Conservation (phyloP, 306 rosid species). For the Inga laurina region DNA sequence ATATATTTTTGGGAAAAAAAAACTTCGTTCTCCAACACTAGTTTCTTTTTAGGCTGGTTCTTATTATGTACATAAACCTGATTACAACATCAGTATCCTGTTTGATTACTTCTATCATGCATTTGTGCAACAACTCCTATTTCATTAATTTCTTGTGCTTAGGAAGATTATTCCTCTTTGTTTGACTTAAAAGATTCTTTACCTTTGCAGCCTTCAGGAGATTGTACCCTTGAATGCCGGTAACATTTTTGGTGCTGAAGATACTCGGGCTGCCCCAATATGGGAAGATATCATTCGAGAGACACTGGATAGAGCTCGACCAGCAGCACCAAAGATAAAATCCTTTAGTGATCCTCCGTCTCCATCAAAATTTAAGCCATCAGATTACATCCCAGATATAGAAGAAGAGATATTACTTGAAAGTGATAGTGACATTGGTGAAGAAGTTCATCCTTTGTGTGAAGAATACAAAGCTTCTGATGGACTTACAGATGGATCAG, state of each 20-base stretch:
- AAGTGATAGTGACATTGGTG: conserved; percentile 86
- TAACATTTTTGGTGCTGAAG: conserved; percentile 95
- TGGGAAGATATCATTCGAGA: conserved; percentile 94
- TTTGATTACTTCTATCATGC: conserved; percentile 1
- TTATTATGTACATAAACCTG: neutral
- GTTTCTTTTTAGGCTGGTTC: neutral
- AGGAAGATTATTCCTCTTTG: conserved; percentile 19
- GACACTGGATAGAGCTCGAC: conserved; percentile 66
- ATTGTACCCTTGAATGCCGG: conserved; percentile 93
- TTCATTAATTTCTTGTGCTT: conserved; percentile 9
- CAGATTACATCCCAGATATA: conserved; percentile 63
- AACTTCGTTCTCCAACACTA: neutral
- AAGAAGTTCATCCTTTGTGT: conserved; percentile 82
- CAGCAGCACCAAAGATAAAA: conserved; percentile 55
- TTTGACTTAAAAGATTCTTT: conserved; percentile 33
- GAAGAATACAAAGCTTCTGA: conserved; percentile 50
- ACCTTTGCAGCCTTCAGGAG: conserved; percentile 87
- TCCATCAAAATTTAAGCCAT: conserved; percentile 86
- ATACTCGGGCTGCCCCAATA: conserved; percentile 72
- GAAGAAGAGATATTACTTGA: conserved; percentile 84
- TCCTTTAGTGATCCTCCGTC: conserved; percentile 98
- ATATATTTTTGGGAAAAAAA: neutral
- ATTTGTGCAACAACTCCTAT: conserved; percentile 21
- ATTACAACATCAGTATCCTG: neutral
- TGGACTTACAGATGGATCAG: conserved; percentile 31